Base-by-base conservation (phyloP, 192 early-diverging fungal genomes). In the Jimgerdemannia lactiflua region DNA sequence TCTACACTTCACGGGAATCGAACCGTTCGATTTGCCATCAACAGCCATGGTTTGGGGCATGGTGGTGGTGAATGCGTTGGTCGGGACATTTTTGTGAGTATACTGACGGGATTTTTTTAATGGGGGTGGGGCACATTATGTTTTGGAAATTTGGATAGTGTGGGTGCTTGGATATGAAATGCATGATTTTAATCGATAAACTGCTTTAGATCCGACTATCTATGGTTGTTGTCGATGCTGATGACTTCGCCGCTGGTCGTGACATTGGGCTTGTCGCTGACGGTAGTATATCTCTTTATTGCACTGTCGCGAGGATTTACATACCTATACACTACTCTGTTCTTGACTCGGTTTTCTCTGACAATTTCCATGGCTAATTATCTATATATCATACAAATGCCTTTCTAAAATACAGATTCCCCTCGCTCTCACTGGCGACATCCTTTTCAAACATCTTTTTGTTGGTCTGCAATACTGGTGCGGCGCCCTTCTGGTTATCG, bases 171-270 rank as follows among this genome's bases (percentile, higher is more conserved):
- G n/a, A n/a, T n/a, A n/a, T n/a, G n/a, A n/a, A n/a, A n/a, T n/a
- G n/a, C n/a, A n/a, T n/a, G n/a, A n/a, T n/a, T n/a, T n/a, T n/a
- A n/a, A n/a, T n/a, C n/a, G n/a, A n/a, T n/a, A n/a, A n/a, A n/a
- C n/a, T n/a, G n/a, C 65, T 20, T 42, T 82, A 87, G 86, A 44
- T 90, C 94, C 3, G 94, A 94, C 78, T 94, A 91, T 75, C 77
- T 94, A 29, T 94, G 93, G 94, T 79, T 95, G 19, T 78, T 89
- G 43, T 83, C 93, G 1, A 89, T 94, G 87, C 79, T 94, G 7
- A 88, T 95, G 89, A 94, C 93, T 2, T 92, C 92, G n/a, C 93
- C 94, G 11, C 77, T 95, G 71, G 89, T 92, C 9, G 93, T 94
- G 3, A 95, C 94, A 3, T 77, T 95, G 42, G 94, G 94, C 9